These are phyloP conservation scores for Aspergillus avenaceus DNA, from an alignment of 495 filamentous ascomycete species.

Conservation along the genomic window DNA sequence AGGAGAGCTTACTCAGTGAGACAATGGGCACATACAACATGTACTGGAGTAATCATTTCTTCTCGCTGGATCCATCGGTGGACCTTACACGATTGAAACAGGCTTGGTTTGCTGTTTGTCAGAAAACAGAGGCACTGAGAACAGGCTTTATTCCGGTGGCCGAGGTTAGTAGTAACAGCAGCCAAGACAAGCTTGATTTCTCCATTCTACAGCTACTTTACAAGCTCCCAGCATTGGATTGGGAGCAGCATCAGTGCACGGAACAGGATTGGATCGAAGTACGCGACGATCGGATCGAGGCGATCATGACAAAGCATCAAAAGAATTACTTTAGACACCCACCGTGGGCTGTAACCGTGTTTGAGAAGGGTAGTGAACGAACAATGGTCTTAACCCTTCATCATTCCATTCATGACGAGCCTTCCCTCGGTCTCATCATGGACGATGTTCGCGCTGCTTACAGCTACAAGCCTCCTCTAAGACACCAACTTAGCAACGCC, in stretches of 20 bases:
- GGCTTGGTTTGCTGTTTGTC: constrained; percentile 58
- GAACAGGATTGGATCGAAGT: constrained; percentile 8
- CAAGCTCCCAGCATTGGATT: constrained; percentile 20
- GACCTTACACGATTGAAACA: constrained; percentile 49
- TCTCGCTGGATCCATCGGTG: constrained; percentile 37
- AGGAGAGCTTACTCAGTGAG: constrained; percentile 35
- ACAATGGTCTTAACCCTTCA: constrained; percentile 31
- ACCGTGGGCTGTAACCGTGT: constrained; percentile 30
- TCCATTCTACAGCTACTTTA: constrained; percentile 31
- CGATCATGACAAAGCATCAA: constrained; percentile 22
- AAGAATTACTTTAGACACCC: constrained; percentile 20
- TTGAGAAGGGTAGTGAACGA: constrained; percentile 12
- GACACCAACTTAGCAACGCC: constrained; percentile 23
- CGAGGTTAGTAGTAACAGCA: constrained; percentile 2
- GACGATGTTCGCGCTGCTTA: constrained; percentile 25
- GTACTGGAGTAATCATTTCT: constrained; percentile 35
- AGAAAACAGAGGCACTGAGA: constrained; percentile 59
- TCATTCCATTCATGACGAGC: constrained; percentile 32
- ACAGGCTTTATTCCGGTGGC: constrained; percentile 55
- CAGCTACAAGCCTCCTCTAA: constrained; percentile 14
- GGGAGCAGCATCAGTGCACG: constrained; percentile 15
- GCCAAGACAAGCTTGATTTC: constrained; percentile 4
- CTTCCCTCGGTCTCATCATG: constrained; percentile 26
- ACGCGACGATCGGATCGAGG: constrained; percentile 11
- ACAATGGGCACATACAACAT: constrained; percentile 26